Percentiles rank a stretch among this genome's conserved stretches.
phyloP scores from a whole-genome alignment of 176 grass and related monocot genomes.

The Carex pumila region DNA sequence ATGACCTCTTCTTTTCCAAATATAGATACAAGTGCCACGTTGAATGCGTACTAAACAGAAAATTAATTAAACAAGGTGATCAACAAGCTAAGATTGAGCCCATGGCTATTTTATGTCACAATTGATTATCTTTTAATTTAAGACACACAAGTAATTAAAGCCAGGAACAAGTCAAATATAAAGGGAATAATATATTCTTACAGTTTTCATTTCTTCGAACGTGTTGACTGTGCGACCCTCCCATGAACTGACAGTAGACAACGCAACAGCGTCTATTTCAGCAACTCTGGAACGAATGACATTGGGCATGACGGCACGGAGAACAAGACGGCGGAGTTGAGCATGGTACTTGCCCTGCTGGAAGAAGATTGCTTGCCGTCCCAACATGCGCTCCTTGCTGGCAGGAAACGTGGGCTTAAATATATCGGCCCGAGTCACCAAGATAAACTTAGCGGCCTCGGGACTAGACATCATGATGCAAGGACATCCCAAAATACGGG shows the following conservation, averaged over 20 bases:
- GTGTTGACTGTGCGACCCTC: slow-evolving; percentile 64
- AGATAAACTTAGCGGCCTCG: slow-evolving; percentile 86
- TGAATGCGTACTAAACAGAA: slow-evolving; percentile 67
- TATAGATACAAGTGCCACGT: slow-evolving; percentile 91
- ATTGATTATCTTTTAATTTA: neutral
- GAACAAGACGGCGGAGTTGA: slow-evolving; percentile 71
- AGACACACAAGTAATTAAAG: neutral
- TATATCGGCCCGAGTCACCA: slow-evolving; percentile 74
- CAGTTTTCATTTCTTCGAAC: slow-evolving; percentile 95
- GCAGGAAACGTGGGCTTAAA: slow-evolving; percentile 97
- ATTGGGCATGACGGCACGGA: slow-evolving; percentile 73
- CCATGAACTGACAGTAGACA: slow-evolving; percentile 47
- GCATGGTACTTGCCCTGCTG: slow-evolving; percentile 89
- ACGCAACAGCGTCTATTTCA: slow-evolving; percentile 55
- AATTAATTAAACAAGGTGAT: neutral
- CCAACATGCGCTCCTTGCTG: slow-evolving; percentile 98
- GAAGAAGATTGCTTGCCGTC: slow-evolving; percentile 90
- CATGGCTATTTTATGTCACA: neutral
- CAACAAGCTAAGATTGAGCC: neutral
- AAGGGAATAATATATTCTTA: slow-evolving; percentile 4
- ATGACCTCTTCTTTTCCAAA: slow-evolving; percentile 77
- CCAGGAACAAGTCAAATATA: neutral
- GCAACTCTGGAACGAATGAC: slow-evolving; percentile 55
- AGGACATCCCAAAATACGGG: slow-evolving; percentile 85
- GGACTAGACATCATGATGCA: slow-evolving; percentile 99